Evolutionary conservation across 176 grass and related monocot genomes (phyloP), one percentile per base, ranked within the genome.

Genomic region (Oryza meridionalis): DNA sequence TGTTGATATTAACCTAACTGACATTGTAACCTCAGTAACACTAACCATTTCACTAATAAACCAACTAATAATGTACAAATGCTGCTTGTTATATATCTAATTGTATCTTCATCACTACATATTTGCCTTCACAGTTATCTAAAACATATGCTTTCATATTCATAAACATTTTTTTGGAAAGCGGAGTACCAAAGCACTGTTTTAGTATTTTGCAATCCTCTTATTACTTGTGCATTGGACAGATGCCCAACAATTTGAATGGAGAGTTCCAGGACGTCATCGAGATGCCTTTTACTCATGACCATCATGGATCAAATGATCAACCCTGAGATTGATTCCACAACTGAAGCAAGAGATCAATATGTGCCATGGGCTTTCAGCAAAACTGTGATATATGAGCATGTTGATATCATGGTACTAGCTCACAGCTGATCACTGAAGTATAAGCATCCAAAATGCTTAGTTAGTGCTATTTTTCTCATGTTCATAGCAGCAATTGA

Each of bases 241-340:
- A 95, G 93, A 83, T 92, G 27, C 81, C 88, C 44, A 81, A 74
- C 84, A 77, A 73, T 77, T 95, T 86, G 81, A 75, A 92, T 21
- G 88, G 90, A 72, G 93, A 90, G 26, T 80, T 90, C 72, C 90
- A 88, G 10, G 86, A 92, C 45, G 31, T 82, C 43, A 90, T 86
- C 5, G 79, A 81, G 76, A 85, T 88, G 61, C 73, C 46, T 67
- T 90, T 78, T 80, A 43, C 84, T 85, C 73, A 88, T 83, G 85
- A 74, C 6, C 24, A 63, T 50, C 88, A 88, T 14, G 85, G 86
- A 74, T 86, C 87, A 77, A 86, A 88, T 53, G 71, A 24, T 72
- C 84, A 83, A 88, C 65, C 63, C 67, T 67, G 40, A 51, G 15
- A 76, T 33, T 42, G 27, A 81, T 73, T 78, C 59, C 1, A 0